Percentiles rank a stretch among this genome's conserved stretches.
phyloP scores from a whole-genome alignment of 164 flowering plant species.

The Nymphaea colorata region DNA sequence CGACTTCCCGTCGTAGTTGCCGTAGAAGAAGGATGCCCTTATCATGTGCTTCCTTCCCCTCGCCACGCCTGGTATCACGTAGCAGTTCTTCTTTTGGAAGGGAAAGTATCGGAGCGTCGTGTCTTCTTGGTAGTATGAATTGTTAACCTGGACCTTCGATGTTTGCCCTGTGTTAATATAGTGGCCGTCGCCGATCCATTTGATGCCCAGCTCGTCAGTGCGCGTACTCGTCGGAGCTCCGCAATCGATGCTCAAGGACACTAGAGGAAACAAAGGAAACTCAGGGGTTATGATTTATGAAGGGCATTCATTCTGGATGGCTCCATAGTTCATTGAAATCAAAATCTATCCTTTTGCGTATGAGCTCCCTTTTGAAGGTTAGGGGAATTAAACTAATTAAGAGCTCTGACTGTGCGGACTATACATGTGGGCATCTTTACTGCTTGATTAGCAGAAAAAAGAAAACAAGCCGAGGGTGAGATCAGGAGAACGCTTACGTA shows the following conservation, averaged over 20 bases:
- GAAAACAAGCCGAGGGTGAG: no score
- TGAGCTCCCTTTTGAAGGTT: no score
- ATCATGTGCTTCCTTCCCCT: slow-evolving; percentile 9
- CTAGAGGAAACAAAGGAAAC: slow-evolving; percentile 1
- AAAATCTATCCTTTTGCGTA: no score
- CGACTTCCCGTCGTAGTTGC: slow-evolving; percentile 22
- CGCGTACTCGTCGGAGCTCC: slow-evolving; percentile 11
- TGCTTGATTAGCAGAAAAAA: no score
- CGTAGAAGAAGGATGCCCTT: slow-evolving; percentile 8
- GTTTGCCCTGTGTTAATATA: slow-evolving; percentile 12
- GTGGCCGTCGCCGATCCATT: slow-evolving; percentile 17
- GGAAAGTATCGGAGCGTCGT: slow-evolving; percentile 26
- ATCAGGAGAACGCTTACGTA: no score
- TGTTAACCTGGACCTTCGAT: slow-evolving; percentile 1
- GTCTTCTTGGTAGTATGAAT: slow-evolving; percentile 6
- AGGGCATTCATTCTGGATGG: no score
- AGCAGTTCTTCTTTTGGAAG: slow-evolving; percentile 24
- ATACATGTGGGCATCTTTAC: no score
- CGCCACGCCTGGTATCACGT: slow-evolving; percentile 5
- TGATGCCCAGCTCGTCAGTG: slow-evolving; percentile 9
- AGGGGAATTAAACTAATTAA: no score
- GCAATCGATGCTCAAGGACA: slow-evolving; percentile 21
- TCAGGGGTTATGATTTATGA: no score
- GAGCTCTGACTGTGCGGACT: no score
- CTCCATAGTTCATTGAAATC: no score